Conservation (phyloP, 345 rosid genomes). For the Euphorbia tirucalli region DNA sequence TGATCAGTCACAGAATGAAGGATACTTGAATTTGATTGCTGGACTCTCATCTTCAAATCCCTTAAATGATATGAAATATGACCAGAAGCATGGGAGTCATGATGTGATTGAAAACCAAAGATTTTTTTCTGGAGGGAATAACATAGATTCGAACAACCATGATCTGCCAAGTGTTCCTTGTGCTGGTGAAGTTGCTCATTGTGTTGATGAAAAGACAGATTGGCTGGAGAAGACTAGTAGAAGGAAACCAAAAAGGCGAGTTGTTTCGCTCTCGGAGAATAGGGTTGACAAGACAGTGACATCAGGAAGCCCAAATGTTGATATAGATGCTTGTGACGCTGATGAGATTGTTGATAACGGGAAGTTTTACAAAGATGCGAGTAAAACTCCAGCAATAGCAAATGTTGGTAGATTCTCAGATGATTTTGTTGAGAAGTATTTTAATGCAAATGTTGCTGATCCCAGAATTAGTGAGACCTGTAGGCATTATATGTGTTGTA, state of each 20-base stretch:
- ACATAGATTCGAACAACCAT: constrained; percentile 27
- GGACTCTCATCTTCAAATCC: constrained; percentile 23
- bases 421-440: constrained; percentile 62
- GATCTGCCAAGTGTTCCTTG: constrained; percentile 31
- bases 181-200: constrained; percentile 39
- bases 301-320: constrained; percentile 39
- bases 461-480: constrained; percentile 58
- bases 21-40: constrained; percentile 14
- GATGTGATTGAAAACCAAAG: constrained; percentile 35
- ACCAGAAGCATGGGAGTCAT: constrained; percentile 23
- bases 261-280: constrained; percentile 44
- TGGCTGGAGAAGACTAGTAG: constrained; percentile 47
- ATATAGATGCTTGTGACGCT: constrained; percentile 31
- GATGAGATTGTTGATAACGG: constrained; percentile 27
- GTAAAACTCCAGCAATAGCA: constrained; percentile 12
- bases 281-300: constrained; percentile 28
- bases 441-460: constrained; percentile 54
- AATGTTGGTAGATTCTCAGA: constrained; percentile 31
- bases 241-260: constrained; percentile 58
- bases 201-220: constrained; percentile 41
- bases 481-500: constrained; percentile 52
- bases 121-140: constrained; percentile 26
- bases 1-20: constrained; percentile 39
- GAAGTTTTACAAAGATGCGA: constrained; percentile 13
- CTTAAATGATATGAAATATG: constrained; percentile 24